Percentiles rank a stretch among this genome's conserved stretches.
These are phyloP conservation scores for Biancaea sappan DNA, from an alignment of 306 rosid genomes.

Conservation along the genomic window DNA sequence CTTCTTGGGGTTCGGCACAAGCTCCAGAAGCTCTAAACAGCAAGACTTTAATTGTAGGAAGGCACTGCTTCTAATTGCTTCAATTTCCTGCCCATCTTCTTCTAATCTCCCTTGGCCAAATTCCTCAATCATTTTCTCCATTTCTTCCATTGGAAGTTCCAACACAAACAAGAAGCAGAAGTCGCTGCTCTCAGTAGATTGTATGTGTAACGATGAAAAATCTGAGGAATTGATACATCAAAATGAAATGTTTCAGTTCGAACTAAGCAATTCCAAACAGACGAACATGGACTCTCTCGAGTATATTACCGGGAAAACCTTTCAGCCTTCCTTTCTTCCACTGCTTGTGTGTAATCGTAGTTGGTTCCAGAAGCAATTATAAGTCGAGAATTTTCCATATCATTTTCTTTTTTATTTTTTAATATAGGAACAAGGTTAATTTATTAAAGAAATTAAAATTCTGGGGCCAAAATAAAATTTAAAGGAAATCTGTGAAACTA, in stretches of 20 bases:
- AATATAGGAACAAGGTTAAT: not conserved
- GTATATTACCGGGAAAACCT: not conserved
- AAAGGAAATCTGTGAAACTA: too few species aligned
- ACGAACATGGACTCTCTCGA: not conserved
- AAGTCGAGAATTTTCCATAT: not conserved
- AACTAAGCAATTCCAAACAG: not conserved
- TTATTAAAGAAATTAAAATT: too few species aligned
- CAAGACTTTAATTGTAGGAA: slow-evolving; percentile 60
- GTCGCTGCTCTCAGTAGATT: not conserved
- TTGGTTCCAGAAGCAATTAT: not conserved
- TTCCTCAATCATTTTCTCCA: slow-evolving; percentile 16
- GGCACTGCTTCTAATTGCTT: slow-evolving; percentile 38
- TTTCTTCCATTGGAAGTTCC: slow-evolving; percentile 51
- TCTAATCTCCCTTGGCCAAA: slow-evolving; percentile 10
- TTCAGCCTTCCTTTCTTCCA: not conserved
- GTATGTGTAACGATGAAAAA: not conserved
- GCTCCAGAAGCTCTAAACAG: slow-evolving; percentile 73
- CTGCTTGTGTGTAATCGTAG: not conserved
- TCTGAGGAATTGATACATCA: not conserved
- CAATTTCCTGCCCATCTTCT: slow-evolving; percentile 11
- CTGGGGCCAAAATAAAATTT: too few species aligned
- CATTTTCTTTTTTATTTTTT: not conserved
- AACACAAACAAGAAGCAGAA: too few species aligned
- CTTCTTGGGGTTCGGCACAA: slow-evolving; percentile 62
- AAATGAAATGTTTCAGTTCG: not conserved